Evolutionary conservation across 2,329 filamentous ascomycete species (phyloP), one percentile per base, ranked within the genome.

Genomic region (Aspergillus clavatus): DNA sequence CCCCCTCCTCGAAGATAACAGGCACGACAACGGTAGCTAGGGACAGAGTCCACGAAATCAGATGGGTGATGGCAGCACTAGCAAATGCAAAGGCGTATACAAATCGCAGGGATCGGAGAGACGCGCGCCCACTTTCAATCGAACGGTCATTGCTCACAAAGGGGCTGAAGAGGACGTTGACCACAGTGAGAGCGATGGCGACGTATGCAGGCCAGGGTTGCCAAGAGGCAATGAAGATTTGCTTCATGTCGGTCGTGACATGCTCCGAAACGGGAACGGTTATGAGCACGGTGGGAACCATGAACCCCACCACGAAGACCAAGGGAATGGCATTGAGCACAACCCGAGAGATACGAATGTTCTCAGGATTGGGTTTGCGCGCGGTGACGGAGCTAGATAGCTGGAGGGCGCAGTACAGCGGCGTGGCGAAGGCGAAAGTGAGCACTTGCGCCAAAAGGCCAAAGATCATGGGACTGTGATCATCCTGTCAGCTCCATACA

Each of bases 141-240:
- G 48, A 50, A 14, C 51, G 40, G 19, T 60, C 59, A 16, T 59
- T 56, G 23, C 53, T 45, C 39, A 56, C 53, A 45, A 60, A 49
- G 6, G 55, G 51, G 10, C 58, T 49, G 16, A 59, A 54, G 41
- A 60, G 4, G 31, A 55, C 33, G 43, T 61, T 57, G 29, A 69
- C 51, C 1, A 60, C 16, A 2, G 55, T 63, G 4, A 71, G 66
- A n/a, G 71, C 51, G 8, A 74, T 40, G 3, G 67, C 66, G 5
- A 75, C 68, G 55, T 69, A 73, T 14, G 74, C 54, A 0, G 76
- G 74, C 60, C 76, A 79, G 3, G 68, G 60, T 50, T 79, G 75
- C 73, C 76, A 78, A 37, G 73, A 51, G 1, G 72, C 72, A 21
- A 76, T 72, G 45, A 71, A 67, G 18, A 63, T 62, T 53, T 78